Evolutionary conservation across 2,329 filamentous ascomycete species (phyloP).

Genomic region (Elsinoe perseae): DNA sequence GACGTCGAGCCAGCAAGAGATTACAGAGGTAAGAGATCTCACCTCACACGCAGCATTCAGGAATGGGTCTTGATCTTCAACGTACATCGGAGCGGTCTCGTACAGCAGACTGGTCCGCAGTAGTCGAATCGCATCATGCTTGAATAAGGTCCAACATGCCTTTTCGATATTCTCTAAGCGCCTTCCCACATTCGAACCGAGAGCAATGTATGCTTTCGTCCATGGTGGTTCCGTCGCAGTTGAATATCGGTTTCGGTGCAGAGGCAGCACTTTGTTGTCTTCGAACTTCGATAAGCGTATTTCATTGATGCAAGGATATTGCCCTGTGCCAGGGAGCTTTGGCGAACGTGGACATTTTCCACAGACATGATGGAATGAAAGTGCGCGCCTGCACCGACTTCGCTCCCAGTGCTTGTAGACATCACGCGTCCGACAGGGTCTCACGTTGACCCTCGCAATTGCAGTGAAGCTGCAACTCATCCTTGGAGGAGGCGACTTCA

Average conservation of each 20-base stretch:
- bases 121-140: conserved; percentile 58
- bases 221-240: background rate
- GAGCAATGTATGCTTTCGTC: conserved; percentile 62
- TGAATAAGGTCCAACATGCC: conserved; percentile 71
- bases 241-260: background rate
- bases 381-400: background rate
- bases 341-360: background rate
- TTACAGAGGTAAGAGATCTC: too few species aligned
- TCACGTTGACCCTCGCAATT: background rate
- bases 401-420: background rate
- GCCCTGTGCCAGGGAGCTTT: background rate
- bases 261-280: background rate
- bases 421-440: background rate
- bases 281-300: too few species aligned
- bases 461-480: background rate
- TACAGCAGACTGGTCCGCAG: conserved; percentile 79
- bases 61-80: conserved; percentile 78
- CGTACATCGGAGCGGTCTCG: conserved; percentile 96
- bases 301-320: background rate
- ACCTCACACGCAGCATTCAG: conserved; percentile 91
- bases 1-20: background rate
- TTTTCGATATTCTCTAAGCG: conserved; percentile 76
- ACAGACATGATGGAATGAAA: background rate
- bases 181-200: conserved; percentile 89
- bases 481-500: background rate